phyloP scores from a whole-genome alignment of 2,329 filamentous ascomycete species.

The Aspergillus tanneri region DNA sequence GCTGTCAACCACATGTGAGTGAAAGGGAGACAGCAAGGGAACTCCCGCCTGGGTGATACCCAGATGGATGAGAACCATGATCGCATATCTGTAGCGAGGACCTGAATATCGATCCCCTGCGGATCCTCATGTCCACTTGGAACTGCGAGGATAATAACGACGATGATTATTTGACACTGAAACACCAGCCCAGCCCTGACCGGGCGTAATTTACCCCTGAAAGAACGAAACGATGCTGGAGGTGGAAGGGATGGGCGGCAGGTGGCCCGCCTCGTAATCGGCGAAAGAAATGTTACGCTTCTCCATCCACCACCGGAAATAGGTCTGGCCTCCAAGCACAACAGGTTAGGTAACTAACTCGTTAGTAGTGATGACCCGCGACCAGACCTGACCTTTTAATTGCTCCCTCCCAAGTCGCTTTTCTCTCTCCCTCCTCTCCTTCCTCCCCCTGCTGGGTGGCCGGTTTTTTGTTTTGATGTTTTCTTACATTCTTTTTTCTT shows the following conservation, averaged over 20 bases:
- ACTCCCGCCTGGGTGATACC: background rate
- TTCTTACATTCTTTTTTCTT: constrained; percentile 1
- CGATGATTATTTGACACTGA: background rate
- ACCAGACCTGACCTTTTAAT: constrained; percentile 9
- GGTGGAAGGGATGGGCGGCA: constrained; percentile 17
- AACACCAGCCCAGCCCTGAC: background rate
- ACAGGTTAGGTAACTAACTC: background rate
- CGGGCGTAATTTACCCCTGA: background rate
- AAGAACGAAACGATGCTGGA: constrained; percentile 1
- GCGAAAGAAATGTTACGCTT: background rate
- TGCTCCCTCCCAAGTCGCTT: constrained; percentile 1
- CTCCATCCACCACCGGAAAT: no score
- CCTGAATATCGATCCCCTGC: background rate
- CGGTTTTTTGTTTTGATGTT: constrained; percentile 2
- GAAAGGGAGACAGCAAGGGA: background rate
- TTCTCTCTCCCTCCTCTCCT: constrained; percentile 6
- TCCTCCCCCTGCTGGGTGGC: background rate
- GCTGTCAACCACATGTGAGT: constrained; percentile 2
- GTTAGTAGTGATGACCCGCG: constrained; percentile 3
- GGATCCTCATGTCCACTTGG: background rate
- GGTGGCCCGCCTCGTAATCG: constrained; percentile 5
- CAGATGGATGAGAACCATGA: no score
- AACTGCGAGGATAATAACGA: background rate
- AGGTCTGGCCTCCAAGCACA: background rate
- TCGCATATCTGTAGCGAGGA: background rate